Percentiles rank a stretch among this genome's conserved stretches.
These are phyloP conservation scores for Scedosporium apiospermum DNA, from an alignment of 2,329 filamentous ascomycete species.

Conservation along the genomic window DNA sequence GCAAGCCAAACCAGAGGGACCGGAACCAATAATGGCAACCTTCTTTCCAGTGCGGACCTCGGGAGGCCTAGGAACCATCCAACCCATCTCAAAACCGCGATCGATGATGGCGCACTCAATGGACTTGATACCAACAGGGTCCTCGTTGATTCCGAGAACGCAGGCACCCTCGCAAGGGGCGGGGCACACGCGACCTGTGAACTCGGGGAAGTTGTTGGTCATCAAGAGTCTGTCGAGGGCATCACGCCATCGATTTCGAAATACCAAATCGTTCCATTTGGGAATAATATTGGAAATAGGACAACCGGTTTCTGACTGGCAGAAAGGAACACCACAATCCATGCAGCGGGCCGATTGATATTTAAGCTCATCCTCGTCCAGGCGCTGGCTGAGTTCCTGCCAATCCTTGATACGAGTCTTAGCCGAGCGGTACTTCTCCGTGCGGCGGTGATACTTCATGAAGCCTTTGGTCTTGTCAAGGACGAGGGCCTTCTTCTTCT, in stretches of 20 bases:
- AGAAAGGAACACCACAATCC: slow-evolving; percentile 98
- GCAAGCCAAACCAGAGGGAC: slow-evolving; percentile 79
- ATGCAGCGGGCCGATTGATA: slow-evolving; percentile 96
- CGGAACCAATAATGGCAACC: slow-evolving; percentile 82
- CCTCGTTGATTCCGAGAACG: slow-evolving; percentile 92
- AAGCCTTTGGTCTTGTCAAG: slow-evolving; percentile 97
- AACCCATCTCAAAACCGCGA: slow-evolving; percentile 93
- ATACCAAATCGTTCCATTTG: slow-evolving; percentile 85
- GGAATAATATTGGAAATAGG: slow-evolving; percentile 97
- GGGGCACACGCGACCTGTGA: slow-evolving; percentile 93
- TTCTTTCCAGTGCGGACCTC: slow-evolving; percentile 77
- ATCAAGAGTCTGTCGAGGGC: slow-evolving; percentile 84
- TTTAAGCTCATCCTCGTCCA: slow-evolving; percentile 91
- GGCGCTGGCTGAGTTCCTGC: slow-evolving; percentile 78
- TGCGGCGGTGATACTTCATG: slow-evolving; percentile 90
- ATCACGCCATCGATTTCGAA: slow-evolving; percentile 74
- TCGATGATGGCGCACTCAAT: slow-evolving; percentile 98
- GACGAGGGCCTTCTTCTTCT: slow-evolving; percentile 80
- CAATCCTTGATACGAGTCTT: slow-evolving; percentile 85
- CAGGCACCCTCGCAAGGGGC: slow-evolving; percentile 95
- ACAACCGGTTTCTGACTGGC: slow-evolving; percentile 90
- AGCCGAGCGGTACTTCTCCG: slow-evolving; percentile 84
- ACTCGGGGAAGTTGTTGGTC: slow-evolving; percentile 98
- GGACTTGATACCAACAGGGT: slow-evolving; percentile 95
- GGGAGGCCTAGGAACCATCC: slow-evolving; percentile 83